These are phyloP conservation scores for Nevesoporus exiguus DNA, from an alignment of 768 basidiomycete genomes.

Conservation along the genomic window DNA sequence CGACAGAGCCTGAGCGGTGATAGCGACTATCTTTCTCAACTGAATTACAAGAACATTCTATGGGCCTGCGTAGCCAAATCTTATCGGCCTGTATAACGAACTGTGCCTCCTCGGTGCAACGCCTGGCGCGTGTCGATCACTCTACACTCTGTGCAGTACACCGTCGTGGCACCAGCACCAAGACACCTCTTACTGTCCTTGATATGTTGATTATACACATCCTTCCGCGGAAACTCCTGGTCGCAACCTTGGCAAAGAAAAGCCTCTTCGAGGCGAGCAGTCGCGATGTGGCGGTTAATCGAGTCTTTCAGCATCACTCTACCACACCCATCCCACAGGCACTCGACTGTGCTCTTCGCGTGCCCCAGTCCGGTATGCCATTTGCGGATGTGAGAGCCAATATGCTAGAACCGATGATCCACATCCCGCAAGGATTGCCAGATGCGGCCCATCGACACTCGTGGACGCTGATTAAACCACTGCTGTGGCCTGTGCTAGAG, in stretches of 20 bases:
- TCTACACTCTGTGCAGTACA: not conserved
- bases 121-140: not conserved
- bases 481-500: too few species aligned
- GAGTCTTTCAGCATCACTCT: constrained; percentile 1
- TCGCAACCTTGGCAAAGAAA: constrained; percentile 5
- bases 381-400: too few species aligned
- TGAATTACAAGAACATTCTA: too few species aligned
- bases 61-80: not conserved
- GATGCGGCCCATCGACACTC: too few species aligned
- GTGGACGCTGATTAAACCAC: too few species aligned
- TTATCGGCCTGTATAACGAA: not conserved
- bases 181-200: not conserved
- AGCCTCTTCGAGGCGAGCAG: not conserved
- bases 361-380: too few species aligned
- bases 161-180: not conserved
- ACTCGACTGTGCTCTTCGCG: not conserved
- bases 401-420: too few species aligned
- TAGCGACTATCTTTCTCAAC: too few species aligned
- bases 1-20: too few species aligned
- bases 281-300: constrained; percentile 6
- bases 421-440: too few species aligned
- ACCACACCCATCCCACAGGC: constrained; percentile 4
- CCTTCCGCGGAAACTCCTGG: constrained; percentile 1
- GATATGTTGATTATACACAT: not conserved
- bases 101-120: not conserved